Percentiles rank a stretch among this genome's conserved stretches.
phyloP scores from a whole-genome alignment of 352 stramenopile genomes.

The Phytopythium oedochilum region DNA sequence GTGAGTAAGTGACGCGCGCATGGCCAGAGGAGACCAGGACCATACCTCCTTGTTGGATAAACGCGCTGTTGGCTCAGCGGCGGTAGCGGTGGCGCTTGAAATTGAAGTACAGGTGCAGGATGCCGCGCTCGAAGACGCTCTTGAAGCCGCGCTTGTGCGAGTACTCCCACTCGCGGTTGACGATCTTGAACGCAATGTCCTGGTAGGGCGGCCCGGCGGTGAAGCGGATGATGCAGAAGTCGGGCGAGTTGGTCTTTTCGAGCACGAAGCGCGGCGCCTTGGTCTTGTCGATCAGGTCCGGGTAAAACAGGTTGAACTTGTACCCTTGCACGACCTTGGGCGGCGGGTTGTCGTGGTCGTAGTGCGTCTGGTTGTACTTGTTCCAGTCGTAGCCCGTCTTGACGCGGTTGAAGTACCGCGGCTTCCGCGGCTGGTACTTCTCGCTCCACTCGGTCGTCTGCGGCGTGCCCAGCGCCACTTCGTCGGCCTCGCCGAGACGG shows the following conservation, averaged over 20 bases:
- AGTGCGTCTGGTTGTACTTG: slow-evolving; percentile 99
- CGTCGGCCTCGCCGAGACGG: slow-evolving; percentile 87
- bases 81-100: slow-evolving; percentile 98
- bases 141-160: slow-evolving; percentile 97
- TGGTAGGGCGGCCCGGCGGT: slow-evolving; percentile 97
- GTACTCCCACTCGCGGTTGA: slow-evolving; percentile 99
- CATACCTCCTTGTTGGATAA: background rate
- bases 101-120: slow-evolving; percentile 99
- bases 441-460: slow-evolving; percentile 89
- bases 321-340: slow-evolving; percentile 99
- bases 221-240: slow-evolving; percentile 99
- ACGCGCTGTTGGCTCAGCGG: slow-evolving; percentile 44
- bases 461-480: slow-evolving; percentile 79
- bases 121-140: slow-evolving; percentile 97
- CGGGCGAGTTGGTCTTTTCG: slow-evolving; percentile 87
- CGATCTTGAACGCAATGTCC: slow-evolving; percentile 99
- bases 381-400: slow-evolving; percentile 99
- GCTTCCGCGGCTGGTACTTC: slow-evolving; percentile 97
- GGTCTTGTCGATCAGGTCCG: slow-evolving; percentile 97
- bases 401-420: slow-evolving; percentile 98
- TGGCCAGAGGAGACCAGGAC: too few relatives aligned
- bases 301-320: slow-evolving; percentile 99
- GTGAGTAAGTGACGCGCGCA: background rate
- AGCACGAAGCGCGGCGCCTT: slow-evolving; percentile 95
- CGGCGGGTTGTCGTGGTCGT: slow-evolving; percentile 98